A percentile compares a stretch with the other conserved stretches of the same genome.
Evolutionary conservation across 352 stramenopile genomes (phyloP).

Genomic region (Phytopythium chamaehyphon): DNA sequence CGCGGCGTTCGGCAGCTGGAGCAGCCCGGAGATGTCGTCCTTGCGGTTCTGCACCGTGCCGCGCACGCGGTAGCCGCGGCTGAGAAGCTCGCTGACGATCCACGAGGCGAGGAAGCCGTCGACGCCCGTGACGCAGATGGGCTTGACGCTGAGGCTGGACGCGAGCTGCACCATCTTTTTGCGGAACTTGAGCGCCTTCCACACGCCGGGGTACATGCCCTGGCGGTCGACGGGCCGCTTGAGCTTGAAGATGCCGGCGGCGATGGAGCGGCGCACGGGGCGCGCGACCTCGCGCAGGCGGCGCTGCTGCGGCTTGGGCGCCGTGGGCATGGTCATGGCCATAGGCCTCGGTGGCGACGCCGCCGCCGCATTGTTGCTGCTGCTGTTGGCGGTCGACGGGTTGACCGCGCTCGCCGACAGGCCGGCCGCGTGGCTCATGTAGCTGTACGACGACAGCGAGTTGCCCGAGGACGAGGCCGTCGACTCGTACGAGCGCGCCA

Average conservation of each 20-base stretch:
- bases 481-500: conserved; percentile 29
- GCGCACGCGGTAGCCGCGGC: conserved; percentile 72
- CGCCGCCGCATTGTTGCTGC: conserved; percentile 1
- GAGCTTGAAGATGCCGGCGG: conserved; percentile 13
- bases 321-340: conserved; percentile 5
- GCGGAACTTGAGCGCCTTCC: conserved; percentile 75
- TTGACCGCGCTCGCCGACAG: conserved; percentile 1
- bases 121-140: conserved; percentile 84
- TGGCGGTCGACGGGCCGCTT: conserved; percentile 34
- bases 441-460: conserved; percentile 19
- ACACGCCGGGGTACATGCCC: conserved; percentile 78
- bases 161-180: conserved; percentile 81
- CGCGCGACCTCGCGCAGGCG: conserved; percentile 24
- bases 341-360: conserved; percentile 3
- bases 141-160: conserved; percentile 68
- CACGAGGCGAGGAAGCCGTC: conserved; percentile 84
- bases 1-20: conserved; percentile 58
- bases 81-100: conserved; percentile 80
- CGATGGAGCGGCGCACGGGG: conserved; percentile 11
- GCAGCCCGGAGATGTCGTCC: conserved; percentile 79
- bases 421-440: conserved; percentile 11
- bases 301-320: conserved; percentile 24
- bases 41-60: conserved; percentile 85
- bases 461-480: conserved; percentile 27
- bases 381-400: too few species aligned